Percentiles rank a stretch among this genome's conserved stretches.
phyloP scores from a whole-genome alignment of 1,284 basidiomycete species.

The Ustilago nuda region DNA sequence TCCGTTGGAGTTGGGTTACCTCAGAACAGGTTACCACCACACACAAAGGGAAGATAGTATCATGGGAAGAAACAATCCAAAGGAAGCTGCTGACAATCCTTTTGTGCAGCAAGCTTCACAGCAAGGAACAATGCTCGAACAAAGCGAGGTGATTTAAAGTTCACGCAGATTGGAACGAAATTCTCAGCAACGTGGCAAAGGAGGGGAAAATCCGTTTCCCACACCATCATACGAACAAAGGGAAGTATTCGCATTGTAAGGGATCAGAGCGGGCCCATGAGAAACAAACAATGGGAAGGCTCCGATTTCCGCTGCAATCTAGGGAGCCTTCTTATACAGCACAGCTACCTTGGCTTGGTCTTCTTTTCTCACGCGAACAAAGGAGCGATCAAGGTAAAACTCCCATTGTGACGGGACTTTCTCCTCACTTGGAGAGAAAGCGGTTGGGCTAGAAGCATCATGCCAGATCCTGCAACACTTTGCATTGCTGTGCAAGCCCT shows the following conservation, averaged over 20 bases:
- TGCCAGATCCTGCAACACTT: not conserved
- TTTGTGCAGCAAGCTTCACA: not conserved
- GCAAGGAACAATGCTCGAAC: not conserved
- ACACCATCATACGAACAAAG: constrained; percentile 1
- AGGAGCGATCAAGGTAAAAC: not conserved
- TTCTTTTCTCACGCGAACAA: not conserved
- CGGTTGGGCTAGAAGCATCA: not conserved
- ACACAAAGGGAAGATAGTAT: not conserved
- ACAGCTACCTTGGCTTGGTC: not conserved
- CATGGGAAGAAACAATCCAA: not conserved
- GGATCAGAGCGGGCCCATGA: too few species aligned
- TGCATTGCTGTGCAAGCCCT: too few species aligned
- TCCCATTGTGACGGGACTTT: not conserved
- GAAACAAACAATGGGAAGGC: too few species aligned
- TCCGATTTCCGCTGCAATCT: too few species aligned
- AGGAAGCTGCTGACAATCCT: not conserved
- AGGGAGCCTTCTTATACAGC: too few species aligned
- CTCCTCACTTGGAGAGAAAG: not conserved
- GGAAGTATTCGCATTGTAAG: not conserved
- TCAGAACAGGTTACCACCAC: not conserved
- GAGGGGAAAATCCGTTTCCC: not conserved
- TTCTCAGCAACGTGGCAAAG: not conserved
- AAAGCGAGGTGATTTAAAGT: not conserved
- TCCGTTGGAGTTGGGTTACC: not conserved
- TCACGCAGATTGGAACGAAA: not conserved